phyloP scores from a whole-genome alignment of 805 yeast species.

The Candida taoyuanica region DNA sequence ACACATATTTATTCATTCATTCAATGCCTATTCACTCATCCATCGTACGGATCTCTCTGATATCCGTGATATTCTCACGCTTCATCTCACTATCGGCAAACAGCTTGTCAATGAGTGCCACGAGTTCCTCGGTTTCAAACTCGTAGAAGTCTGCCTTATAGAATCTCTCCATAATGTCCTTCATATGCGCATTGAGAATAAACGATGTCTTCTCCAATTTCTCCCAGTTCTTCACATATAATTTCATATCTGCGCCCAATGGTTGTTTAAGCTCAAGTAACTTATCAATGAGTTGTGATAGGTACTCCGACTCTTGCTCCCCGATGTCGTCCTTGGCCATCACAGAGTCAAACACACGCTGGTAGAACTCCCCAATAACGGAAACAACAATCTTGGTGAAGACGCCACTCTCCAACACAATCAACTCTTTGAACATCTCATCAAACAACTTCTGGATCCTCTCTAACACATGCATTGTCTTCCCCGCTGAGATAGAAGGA shows the following conservation, averaged over 20 bases:
- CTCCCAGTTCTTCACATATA: constrained; percentile 17
- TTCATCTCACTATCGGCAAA: constrained; percentile 38
- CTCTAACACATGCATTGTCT: constrained; percentile 13
- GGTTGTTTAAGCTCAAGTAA: constrained; percentile 16
- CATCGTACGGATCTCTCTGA: constrained; percentile 40
- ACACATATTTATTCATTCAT: no score
- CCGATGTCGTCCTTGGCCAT: constrained; percentile 18
- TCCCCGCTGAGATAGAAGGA: constrained; percentile 15
- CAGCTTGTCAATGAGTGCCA: constrained; percentile 33
- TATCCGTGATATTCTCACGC: constrained; percentile 32
- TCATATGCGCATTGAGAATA: constrained; percentile 32
- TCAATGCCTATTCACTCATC: no score
- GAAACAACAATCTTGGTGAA: constrained; percentile 12
- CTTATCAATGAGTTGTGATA: constrained; percentile 16
- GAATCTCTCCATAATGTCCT: constrained; percentile 37
- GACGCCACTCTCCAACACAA: constrained; percentile 5
- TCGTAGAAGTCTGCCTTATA: constrained; percentile 38
- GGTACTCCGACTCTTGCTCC: constrained; percentile 23
- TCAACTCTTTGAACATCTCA: constrained; percentile 6
- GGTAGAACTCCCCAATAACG: constrained; percentile 19
- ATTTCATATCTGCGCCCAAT: constrained; percentile 5
- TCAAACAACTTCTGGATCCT: constrained; percentile 12
- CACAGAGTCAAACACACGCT: constrained; percentile 16
- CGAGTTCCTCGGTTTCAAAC: constrained; percentile 33
- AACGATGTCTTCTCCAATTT: constrained; percentile 21